Evolutionary conservation across 805 yeast genomes (phyloP).

Genomic region (Starmerella sirachaensis): DNA sequence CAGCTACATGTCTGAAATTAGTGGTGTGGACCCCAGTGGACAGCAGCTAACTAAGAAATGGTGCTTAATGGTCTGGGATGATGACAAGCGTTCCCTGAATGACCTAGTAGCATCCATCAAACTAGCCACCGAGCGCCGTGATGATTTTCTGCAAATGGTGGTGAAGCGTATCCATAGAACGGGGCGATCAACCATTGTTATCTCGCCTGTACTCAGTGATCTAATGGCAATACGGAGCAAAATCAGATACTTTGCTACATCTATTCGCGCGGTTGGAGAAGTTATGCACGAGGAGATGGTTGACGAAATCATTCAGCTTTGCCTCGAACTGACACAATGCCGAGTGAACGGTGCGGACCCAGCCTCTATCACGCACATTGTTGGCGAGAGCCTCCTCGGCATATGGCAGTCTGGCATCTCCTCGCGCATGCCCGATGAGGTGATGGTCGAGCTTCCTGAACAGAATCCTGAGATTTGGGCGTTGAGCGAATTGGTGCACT

Average conservation of each 20-base stretch:
- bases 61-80: slow-evolving; percentile 59
- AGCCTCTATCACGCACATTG: slow-evolving; percentile 35
- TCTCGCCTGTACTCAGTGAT: slow-evolving; percentile 40
- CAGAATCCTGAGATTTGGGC: background rate
- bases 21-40: slow-evolving; percentile 5
- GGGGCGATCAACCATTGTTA: slow-evolving; percentile 61
- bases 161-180: slow-evolving; percentile 46
- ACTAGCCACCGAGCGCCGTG: slow-evolving; percentile 49
- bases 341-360: slow-evolving; percentile 34
- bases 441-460: background rate
- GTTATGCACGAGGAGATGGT: slow-evolving; percentile 71
- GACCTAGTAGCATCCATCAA: slow-evolving; percentile 61
- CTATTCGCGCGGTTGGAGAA: slow-evolving; percentile 57
- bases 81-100: slow-evolving; percentile 59
- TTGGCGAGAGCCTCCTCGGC: slow-evolving; percentile 47
- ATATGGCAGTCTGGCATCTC: slow-evolving; percentile 38
- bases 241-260: slow-evolving; percentile 42
- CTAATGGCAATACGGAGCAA: slow-evolving; percentile 44
- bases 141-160: slow-evolving; percentile 60
- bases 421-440: slow-evolving; percentile 4
- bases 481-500: slow-evolving; percentile 4
- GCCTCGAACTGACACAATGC: slow-evolving; percentile 45
- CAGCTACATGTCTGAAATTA: background rate
- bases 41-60: slow-evolving; percentile 39
- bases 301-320: slow-evolving; percentile 57